Conservation (phyloP, 805 yeast species). For the Zygoascus bituminiphila region DNA sequence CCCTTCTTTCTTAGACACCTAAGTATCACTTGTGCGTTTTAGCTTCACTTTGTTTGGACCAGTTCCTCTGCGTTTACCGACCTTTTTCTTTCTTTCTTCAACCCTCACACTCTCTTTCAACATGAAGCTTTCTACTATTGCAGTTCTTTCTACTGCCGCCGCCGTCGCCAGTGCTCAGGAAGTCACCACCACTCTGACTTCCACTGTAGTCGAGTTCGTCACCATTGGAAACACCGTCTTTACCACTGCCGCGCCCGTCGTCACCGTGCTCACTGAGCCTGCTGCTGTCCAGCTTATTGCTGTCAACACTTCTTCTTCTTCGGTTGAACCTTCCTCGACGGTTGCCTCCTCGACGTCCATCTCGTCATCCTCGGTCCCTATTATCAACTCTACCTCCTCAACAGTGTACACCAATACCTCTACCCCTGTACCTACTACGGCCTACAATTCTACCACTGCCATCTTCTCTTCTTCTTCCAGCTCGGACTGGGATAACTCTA, state of each 20-base stretch:
- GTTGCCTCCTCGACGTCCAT: not conserved
- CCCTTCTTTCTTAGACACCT: not conserved
- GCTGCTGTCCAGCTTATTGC: slow-evolving; percentile 13
- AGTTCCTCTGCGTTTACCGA: not conserved
- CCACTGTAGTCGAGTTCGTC: slow-evolving; percentile 19
- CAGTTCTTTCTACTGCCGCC: slow-evolving; percentile 8
- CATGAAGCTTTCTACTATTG: slow-evolving; percentile 13
- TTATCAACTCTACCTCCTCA: slow-evolving; percentile 4
- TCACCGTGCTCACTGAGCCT: slow-evolving; percentile 11
- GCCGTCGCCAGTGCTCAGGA: slow-evolving; percentile 11
- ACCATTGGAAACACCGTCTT: slow-evolving; percentile 12
- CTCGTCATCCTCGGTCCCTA: slow-evolving; percentile 2
- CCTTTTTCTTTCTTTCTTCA: not conserved
- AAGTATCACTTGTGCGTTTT: not conserved
- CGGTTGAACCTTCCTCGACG: slow-evolving; percentile 4
- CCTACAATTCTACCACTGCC: slow-evolving; percentile 6
- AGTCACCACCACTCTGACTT: slow-evolving; percentile 18
- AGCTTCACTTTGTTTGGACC: not conserved
- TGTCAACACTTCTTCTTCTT: not conserved
- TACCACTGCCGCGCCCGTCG: slow-evolving; percentile 12
- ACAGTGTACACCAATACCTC: slow-evolving; percentile 10
- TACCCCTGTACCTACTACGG: slow-evolving; percentile 5
- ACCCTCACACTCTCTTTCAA: not conserved
- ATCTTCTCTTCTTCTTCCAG: slow-evolving; percentile 4
- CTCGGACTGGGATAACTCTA: not conserved